A percentile compares a stretch with the other conserved stretches of the same genome.
Evolutionary conservation across 1,284 basidiomycete species (phyloP).

Genomic region (Ganoderma multipileum): DNA sequence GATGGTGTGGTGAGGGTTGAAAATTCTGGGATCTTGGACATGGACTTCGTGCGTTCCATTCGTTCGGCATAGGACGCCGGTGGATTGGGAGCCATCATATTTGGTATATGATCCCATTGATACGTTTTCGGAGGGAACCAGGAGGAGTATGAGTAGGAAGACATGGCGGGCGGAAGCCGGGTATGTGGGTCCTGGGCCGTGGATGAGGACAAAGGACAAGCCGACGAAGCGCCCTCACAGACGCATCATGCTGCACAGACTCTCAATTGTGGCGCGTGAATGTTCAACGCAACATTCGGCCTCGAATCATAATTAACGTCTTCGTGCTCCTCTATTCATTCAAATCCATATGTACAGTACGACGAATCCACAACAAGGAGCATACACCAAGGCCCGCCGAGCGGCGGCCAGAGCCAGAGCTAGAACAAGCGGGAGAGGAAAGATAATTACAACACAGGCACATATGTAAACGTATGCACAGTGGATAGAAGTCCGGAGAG

Average conservation of each 20-base stretch:
- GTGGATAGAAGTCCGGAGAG: conserved; percentile 10
- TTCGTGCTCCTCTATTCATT: conserved; percentile 22
- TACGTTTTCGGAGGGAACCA: neutral
- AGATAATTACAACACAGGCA: conserved; percentile 37
- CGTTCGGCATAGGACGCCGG: neutral
- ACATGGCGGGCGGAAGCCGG: neutral
- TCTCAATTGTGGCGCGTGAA: neutral
- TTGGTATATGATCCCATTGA: conserved; percentile 2
- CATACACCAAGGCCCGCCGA: conserved; percentile 23
- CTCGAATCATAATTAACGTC: neutral
- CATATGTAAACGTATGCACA: conserved; percentile 38
- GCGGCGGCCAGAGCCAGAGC: neutral
- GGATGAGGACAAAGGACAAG: neutral
- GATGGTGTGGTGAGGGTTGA: neutral
- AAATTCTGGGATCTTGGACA: neutral
- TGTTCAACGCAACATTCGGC: neutral
- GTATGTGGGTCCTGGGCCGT: neutral
- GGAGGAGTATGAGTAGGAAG: neutral
- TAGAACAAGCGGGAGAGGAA: conserved; percentile 14
- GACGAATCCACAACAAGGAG: conserved; percentile 26
- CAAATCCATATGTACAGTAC: conserved; percentile 28
- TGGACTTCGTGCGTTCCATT: neutral
- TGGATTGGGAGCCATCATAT: neutral
- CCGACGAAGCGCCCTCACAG: neutral
- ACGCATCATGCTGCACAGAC: neutral